These are phyloP conservation scores for Coprinellus aureogranulatus DNA, from an alignment of 768 basidiomycete genomes.

Conservation along the genomic window DNA sequence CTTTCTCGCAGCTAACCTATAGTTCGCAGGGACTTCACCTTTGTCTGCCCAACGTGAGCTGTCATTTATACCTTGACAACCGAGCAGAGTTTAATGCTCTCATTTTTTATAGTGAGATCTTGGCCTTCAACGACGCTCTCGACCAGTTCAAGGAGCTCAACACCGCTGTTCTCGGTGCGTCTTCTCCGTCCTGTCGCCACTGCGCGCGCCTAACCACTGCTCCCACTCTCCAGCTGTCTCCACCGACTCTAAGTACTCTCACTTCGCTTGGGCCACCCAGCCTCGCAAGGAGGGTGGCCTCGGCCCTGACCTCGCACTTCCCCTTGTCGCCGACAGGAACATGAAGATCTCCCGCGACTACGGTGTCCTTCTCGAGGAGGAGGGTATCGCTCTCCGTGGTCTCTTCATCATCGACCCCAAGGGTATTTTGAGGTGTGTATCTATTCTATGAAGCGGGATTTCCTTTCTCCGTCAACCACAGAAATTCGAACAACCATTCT, in stretches of 20 bases:
- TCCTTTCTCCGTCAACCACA: too few relatives aligned
- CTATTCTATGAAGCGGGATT: background rate
- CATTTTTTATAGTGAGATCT: constrained; percentile 58
- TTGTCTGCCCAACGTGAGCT: constrained; percentile 80
- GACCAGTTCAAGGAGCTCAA: constrained; percentile 69
- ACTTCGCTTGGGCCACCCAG: constrained; percentile 83
- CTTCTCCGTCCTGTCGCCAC: too few relatives aligned
- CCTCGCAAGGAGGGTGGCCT: constrained; percentile 85
- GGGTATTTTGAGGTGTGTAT: constrained; percentile 61
- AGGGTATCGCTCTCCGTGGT: constrained; percentile 85
- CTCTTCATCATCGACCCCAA: constrained; percentile 86
- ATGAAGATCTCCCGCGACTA: constrained; percentile 83
- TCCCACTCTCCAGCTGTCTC: constrained; percentile 73
- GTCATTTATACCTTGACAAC: background rate
- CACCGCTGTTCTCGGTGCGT: constrained; percentile 73
- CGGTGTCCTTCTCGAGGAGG: constrained; percentile 84
- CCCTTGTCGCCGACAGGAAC: constrained; percentile 76
- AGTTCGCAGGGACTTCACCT: constrained; percentile 71
- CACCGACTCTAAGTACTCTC: constrained; percentile 86
- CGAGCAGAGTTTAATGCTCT: constrained; percentile 2
- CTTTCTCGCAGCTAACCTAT: background rate
- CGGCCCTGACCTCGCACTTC: constrained; percentile 83
- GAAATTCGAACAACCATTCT: constrained; percentile 1
- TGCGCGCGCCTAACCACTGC: too few relatives aligned
- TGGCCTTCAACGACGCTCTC: constrained; percentile 90